A percentile compares a stretch with the other conserved stretches of the same genome.
These are phyloP conservation scores for Eurotiales sp. DNA, from an alignment of 2,329 filamentous ascomycete species.

Conservation along the genomic window DNA sequence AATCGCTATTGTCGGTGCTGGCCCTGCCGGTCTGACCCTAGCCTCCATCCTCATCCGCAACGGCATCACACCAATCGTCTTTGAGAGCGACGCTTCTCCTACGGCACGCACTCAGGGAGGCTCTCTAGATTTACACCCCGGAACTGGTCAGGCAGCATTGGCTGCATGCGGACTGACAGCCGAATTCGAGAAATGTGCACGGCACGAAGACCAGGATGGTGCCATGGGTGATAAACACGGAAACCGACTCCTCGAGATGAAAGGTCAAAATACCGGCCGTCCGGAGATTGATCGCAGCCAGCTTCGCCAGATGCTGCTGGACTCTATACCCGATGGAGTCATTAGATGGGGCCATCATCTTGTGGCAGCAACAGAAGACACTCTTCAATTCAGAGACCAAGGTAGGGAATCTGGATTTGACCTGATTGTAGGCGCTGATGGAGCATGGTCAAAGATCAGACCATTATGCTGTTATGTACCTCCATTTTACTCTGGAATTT, in stretches of 20 bases:
- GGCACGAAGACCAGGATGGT: slow-evolving; percentile 20
- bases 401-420: slow-evolving; percentile 20
- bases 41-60: slow-evolving; percentile 16
- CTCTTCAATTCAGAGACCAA: slow-evolving; percentile 9
- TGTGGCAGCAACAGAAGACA: slow-evolving; percentile 17
- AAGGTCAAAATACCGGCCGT: slow-evolving; percentile 11
- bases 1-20: slow-evolving; percentile 22
- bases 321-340: slow-evolving; percentile 20
- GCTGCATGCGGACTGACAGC: slow-evolving; percentile 22
- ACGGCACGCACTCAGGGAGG: slow-evolving; percentile 23
- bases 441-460: slow-evolving; percentile 26
- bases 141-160: slow-evolving; percentile 23
- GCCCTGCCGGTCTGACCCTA: slow-evolving; percentile 17
- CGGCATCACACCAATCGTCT: slow-evolving; percentile 19
- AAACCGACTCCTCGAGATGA: slow-evolving; percentile 14
- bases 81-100: slow-evolving; percentile 29
- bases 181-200: slow-evolving; percentile 22
- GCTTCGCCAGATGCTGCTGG: slow-evolving; percentile 23
- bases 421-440: slow-evolving; percentile 27
- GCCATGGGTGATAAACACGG: slow-evolving; percentile 20
- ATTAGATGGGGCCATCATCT: slow-evolving; percentile 25
- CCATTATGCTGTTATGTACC: slow-evolving; percentile 20
- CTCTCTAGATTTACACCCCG: slow-evolving; percentile 26
- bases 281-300: slow-evolving; percentile 26
- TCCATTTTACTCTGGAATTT: slow-evolving; percentile 24